phyloP scores from a whole-genome alignment of 2,329 filamentous ascomycete genomes.

The Colletotrichum liaoningense region DNA sequence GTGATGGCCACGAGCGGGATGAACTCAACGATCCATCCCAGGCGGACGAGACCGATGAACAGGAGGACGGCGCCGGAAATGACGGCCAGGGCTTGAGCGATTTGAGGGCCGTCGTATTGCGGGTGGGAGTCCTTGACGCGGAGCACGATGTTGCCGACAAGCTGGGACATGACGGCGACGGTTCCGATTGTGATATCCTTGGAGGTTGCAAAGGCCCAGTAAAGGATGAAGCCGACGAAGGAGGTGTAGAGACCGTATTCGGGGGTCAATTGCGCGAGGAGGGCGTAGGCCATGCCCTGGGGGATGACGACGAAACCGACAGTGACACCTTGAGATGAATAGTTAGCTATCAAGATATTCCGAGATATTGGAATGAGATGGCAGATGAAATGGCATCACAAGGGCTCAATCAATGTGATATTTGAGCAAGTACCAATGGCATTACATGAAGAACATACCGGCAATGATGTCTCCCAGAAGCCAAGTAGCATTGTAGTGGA shows the following conservation, averaged over 20 bases:
- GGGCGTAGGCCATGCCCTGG: constrained; percentile 84
- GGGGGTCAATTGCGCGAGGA: constrained; percentile 74
- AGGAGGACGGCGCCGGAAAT: constrained; percentile 58
- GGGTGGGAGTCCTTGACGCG: constrained; percentile 50
- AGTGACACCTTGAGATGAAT: constrained; percentile 58
- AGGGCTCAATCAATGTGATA: background rate
- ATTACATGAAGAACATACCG: constrained; percentile 5
- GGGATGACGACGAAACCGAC: constrained; percentile 82
- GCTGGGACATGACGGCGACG: constrained; percentile 59
- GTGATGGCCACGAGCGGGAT: constrained; percentile 62
- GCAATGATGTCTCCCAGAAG: constrained; percentile 36
- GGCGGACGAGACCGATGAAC: constrained; percentile 56
- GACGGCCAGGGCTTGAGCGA: constrained; percentile 57
- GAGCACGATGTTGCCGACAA: constrained; percentile 59
- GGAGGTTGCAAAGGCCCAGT: constrained; percentile 87
- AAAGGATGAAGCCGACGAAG: constrained; percentile 82
- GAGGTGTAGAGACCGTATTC: constrained; percentile 85
- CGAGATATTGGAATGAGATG: background rate
- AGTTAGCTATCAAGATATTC: constrained; percentile 28
- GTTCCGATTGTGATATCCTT: constrained; percentile 85
- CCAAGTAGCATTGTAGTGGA: constrained; percentile 43
- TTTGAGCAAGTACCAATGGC: no score
- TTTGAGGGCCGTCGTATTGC: constrained; percentile 50
- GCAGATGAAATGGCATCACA: no score
- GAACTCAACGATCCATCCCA: constrained; percentile 63